Evolutionary conservation across 176 grass and related monocot species (phyloP), one percentile per base, ranked within the genome.

Genomic region (Echinochloa phyllopogon): DNA sequence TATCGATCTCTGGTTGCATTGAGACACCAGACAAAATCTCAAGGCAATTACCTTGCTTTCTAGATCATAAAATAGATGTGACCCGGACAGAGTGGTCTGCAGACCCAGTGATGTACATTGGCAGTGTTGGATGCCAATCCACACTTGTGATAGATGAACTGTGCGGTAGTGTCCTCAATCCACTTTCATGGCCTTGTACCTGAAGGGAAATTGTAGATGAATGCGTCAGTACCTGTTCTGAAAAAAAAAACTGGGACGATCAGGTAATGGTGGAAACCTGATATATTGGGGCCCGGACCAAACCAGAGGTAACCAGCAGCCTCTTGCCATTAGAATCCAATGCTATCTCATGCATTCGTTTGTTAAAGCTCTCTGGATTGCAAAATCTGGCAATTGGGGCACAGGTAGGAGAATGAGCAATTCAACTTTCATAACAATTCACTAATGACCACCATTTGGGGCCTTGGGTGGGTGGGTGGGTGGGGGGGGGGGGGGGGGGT

Each of bases 241-340:
- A 6, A 74, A 68, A 78, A 86, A 56, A 8, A 60, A 77, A 70
- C 43, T 63, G 11, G 16, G 16, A 15, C 65, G 65, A 72, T 38
- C 53, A 3, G 64, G 43, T 58, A 61, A 21, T 56, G 15, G 24
- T 65, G 8, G 17, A 83, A 60, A 92, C 96, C 96, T 98, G 89
- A 23, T 98, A 98, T 83, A 98, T 95, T 3, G 96, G 96, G 41
- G 96, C 90, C 81, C 96, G 94, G 42, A 98, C 93, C 81, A 91
- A 95, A 82, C 93, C 96, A 0, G 93, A 98, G 18, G 93, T 94
- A 73, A 83, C 87, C 75, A 98, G 83, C 76, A 98, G 80, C 77
- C 91, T 95, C 85, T 90, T 94, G 80, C 93, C 93, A 83, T 93
- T 89, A 66, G 89, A 91, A 88, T 95, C 96, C 55, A 98, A 82